Evolutionary conservation across 768 basidiomycete species (phyloP).

Genomic region (Collybiopsis confluens): DNA sequence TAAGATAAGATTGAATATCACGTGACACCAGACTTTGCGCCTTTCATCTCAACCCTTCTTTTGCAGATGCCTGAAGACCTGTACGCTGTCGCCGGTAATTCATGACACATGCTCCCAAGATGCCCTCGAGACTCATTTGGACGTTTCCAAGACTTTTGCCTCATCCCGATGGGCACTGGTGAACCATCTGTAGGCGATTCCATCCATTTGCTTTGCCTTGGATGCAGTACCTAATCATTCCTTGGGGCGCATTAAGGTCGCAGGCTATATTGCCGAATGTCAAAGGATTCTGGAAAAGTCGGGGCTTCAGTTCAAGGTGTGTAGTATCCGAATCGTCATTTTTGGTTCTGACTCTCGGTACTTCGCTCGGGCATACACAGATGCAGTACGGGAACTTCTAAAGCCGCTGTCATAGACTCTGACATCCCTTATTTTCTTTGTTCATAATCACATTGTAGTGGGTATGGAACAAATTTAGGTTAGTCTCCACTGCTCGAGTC

Average conservation of each 20-base stretch:
- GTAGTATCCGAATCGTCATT: conserved; percentile 16
- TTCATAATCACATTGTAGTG: conserved; percentile 30
- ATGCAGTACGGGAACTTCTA: no score
- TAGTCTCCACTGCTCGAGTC: not conserved
- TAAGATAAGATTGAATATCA: no score
- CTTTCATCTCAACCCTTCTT: not conserved
- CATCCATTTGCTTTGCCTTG: not conserved
- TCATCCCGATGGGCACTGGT: conserved; percentile 80
- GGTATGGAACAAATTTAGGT: conserved; percentile 91
- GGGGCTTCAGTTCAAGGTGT: conserved; percentile 79
- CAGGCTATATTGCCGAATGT: conserved; percentile 77
- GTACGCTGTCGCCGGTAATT: conserved; percentile 80
- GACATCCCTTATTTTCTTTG: conserved; percentile 14
- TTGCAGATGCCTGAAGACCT: conserved; percentile 42
- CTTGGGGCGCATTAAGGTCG: conserved; percentile 42
- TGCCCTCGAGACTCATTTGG: no score
- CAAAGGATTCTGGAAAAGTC: conserved; percentile 79
- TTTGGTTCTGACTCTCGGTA: no score
- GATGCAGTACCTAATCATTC: not conserved
- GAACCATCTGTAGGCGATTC: conserved; percentile 57
- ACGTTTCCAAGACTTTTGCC: conserved; percentile 94
- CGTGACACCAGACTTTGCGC: no score
- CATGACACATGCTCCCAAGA: no score
- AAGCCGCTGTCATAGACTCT: no score
- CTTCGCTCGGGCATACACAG: no score